Conservation (phyloP, 352 stramenopile genomes). For the Pseudoperonospora humuli region DNA sequence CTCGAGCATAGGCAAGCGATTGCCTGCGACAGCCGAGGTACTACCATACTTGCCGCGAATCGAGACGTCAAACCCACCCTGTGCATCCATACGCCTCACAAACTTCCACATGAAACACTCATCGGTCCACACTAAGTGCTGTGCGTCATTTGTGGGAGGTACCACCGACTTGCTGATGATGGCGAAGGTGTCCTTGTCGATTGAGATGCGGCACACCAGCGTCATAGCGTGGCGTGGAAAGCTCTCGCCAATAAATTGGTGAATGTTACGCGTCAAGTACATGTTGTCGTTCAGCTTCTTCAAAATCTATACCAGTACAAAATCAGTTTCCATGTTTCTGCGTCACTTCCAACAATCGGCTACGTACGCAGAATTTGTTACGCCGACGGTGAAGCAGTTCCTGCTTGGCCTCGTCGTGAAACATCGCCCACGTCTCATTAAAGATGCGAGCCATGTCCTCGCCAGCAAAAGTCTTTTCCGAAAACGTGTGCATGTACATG, state of each 20-base stretch:
- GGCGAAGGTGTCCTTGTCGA: slow-evolving; percentile 74
- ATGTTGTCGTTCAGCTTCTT: slow-evolving; percentile 84
- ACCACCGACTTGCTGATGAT: slow-evolving; percentile 81
- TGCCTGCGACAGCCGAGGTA: slow-evolving; percentile 72
- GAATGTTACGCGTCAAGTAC: slow-evolving; percentile 80
- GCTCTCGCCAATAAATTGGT: slow-evolving; percentile 83
- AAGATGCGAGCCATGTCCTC: slow-evolving; percentile 72
- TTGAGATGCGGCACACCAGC: slow-evolving; percentile 72
- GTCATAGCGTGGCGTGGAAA: slow-evolving; percentile 80
- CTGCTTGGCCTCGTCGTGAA: slow-evolving; percentile 67
- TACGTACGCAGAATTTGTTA: slow-evolving; percentile 80
- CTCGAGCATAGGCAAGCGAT: slow-evolving; percentile 78
- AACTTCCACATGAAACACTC: slow-evolving; percentile 86
- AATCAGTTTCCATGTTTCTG: not conserved
- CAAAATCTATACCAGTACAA: slow-evolving; percentile 42
- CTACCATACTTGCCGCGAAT: slow-evolving; percentile 76
- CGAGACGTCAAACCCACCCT: slow-evolving; percentile 65
- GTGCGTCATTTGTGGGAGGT: slow-evolving; percentile 66
- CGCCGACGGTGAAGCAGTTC: slow-evolving; percentile 61
- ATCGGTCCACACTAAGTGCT: slow-evolving; percentile 84
- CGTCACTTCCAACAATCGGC: not conserved
- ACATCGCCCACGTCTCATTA: slow-evolving; percentile 72
- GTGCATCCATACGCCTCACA: slow-evolving; percentile 36
- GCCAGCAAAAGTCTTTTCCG: slow-evolving; percentile 57
- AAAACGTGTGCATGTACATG: slow-evolving; percentile 79